A percentile compares a stretch with the other conserved stretches of the same genome.
These are phyloP conservation scores for Phlyctochytrium bullatum DNA, from an alignment of 192 early-diverging fungal species.

Conservation along the genomic window DNA sequence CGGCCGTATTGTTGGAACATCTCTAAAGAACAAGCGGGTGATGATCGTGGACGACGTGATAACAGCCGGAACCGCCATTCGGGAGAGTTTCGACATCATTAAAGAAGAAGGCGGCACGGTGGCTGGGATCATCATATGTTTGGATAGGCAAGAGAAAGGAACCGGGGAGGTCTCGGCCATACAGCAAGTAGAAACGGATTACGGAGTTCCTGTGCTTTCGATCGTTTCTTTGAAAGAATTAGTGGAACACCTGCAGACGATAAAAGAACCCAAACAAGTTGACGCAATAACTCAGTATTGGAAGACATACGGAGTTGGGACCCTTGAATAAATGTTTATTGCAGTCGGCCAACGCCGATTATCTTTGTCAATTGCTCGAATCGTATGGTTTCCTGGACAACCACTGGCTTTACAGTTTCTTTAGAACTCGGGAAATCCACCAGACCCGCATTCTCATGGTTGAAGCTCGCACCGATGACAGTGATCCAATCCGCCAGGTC, in stretches of 20 bases:
- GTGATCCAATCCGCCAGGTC: constrained; percentile 49
- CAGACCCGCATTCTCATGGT: constrained; percentile 41
- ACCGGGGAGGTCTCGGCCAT: constrained; percentile 76
- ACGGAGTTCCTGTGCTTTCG: constrained; percentile 73
- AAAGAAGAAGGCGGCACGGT: constrained; percentile 65
- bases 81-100: constrained; percentile 85
- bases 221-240: constrained; percentile 87
- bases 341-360: constrained; percentile 21
- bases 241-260: constrained; percentile 79
- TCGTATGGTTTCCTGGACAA: constrained; percentile 84
- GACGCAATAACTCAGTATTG: constrained; percentile 77
- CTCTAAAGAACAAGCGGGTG: constrained; percentile 60
- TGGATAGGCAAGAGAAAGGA: constrained; percentile 87
- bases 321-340: constrained; percentile 3
- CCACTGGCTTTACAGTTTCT: constrained; percentile 81
- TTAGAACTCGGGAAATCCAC: constrained; percentile 74
- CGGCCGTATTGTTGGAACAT: constrained; percentile 88
- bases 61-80: constrained; percentile 98
- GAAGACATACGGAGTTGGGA: constrained; percentile 70
- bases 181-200: constrained; percentile 85
- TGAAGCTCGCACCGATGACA: constrained; percentile 36
- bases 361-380: constrained; percentile 67
- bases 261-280: constrained; percentile 62
- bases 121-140: constrained; percentile 84
- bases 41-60: constrained; percentile 97